Evolutionary conservation across 2,329 filamentous ascomycete genomes (phyloP), one percentile per base, ranked within the genome.

Genomic region (Colletotrichum karsti): DNA sequence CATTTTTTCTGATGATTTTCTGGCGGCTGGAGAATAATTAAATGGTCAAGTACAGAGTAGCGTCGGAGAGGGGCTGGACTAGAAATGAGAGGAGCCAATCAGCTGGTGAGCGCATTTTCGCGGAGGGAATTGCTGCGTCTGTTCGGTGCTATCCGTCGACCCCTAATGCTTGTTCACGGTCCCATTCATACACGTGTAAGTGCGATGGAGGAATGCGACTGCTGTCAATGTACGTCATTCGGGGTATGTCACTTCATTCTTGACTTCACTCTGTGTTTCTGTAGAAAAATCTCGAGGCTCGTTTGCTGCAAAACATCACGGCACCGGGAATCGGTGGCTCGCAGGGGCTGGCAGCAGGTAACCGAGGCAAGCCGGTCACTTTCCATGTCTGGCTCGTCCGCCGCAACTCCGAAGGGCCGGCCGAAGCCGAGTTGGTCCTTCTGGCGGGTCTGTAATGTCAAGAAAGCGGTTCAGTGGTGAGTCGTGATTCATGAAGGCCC

Each of bases 151-250:
- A 67, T 26, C 60, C 24, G 46, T 30, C 39, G 53, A 58, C 37
- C 64, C 64, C 60, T 64, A 53, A 58, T 67, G 64, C 60, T 58
- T 64, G 60, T 6, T 64, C 54, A 9, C 37, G 44, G 39, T 51
- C 53, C 64, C 37, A 46, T 15, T 18, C 10, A n/a, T 22, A 20
- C 48, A 18, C 41, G 20, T 18, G 35, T 13, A 26, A 39, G 20
- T n/a, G 33, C 35, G 13, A 39, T 13, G 10, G 42, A n/a, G 3
- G 7, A 9, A 56, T 39, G 53, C 53, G 1, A n/a, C 7, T 12
- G 33, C 4, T 26, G 35, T 7, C 35, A 26, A 20, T 18, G 24
- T 12, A 55, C 30, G 30, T 22, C 50, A 33, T 24, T 37, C 26
- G 6, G 7, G 18, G 5, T 18, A 41, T 13, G 39, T n/a, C 33